These are phyloP conservation scores for Fusarium sarcochroum DNA, from an alignment of 2,329 filamentous ascomycete species.

Conservation along the genomic window DNA sequence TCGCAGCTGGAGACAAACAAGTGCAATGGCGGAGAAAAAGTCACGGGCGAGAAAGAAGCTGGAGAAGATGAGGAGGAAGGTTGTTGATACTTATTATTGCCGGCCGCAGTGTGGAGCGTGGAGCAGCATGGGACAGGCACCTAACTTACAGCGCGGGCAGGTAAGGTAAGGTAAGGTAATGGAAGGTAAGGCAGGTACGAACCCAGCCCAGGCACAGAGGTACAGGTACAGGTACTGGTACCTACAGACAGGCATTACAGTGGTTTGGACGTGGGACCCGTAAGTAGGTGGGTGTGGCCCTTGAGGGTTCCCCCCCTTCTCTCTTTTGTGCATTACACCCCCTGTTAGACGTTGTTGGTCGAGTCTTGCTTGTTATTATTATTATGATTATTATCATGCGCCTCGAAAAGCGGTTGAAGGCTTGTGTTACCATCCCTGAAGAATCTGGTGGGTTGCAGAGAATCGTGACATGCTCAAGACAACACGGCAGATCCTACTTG, in stretches of 20 bases:
- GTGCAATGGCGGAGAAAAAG: constrained; percentile 31
- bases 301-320: constrained; percentile 32
- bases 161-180: constrained; percentile 18
- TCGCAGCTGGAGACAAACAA: constrained; percentile 15
- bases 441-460: constrained; percentile 16
- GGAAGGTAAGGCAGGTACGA: constrained; percentile 23
- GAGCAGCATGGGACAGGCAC: constrained; percentile 40
- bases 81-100: constrained; percentile 51
- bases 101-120: constrained; percentile 48
- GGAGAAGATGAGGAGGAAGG: constrained; percentile 47
- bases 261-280: constrained; percentile 42
- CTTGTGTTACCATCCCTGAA: constrained; percentile 44
- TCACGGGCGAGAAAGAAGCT: constrained; percentile 42
- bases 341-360: constrained; percentile 45
- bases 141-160: constrained; percentile 26
- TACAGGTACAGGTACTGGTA: constrained; percentile 31
- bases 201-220: constrained; percentile 23
- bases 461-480: constrained; percentile 4
- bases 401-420: constrained; percentile 45
- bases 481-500: not conserved
- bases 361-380: constrained; percentile 38
- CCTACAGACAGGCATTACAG: constrained; percentile 35
- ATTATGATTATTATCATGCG: constrained; percentile 42
- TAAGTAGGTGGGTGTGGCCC: constrained; percentile 41
- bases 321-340: constrained; percentile 43